Conservation (phyloP, 2,329 filamentous ascomycete species). For the Periconia macrospinosa region DNA sequence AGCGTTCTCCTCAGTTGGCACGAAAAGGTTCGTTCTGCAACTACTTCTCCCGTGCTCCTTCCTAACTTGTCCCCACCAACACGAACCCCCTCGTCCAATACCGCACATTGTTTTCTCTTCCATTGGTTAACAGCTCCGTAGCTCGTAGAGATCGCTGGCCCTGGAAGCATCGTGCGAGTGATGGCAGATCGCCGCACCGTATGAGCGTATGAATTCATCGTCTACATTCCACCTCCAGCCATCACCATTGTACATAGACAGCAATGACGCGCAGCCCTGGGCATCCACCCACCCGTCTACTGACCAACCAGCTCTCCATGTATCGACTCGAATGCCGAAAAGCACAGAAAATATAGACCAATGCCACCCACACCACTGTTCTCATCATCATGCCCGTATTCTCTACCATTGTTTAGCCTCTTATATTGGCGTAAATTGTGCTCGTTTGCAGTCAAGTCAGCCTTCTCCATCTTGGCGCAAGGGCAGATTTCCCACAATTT, state of each 20-base stretch:
- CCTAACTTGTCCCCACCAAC: conserved; percentile 3
- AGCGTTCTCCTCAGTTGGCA: conserved; percentile 98
- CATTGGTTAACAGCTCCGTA: conserved; percentile 25
- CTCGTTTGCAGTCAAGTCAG: background rate
- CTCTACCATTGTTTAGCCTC: background rate
- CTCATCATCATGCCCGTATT: background rate
- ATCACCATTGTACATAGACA: conserved; percentile 3
- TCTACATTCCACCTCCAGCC: conserved; percentile 5
- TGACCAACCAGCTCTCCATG: background rate
- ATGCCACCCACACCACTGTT: background rate
- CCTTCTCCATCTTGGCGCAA: no score
- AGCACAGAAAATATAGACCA: background rate
- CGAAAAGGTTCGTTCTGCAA: conserved; percentile 67
- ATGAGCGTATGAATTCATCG: conserved; percentile 49
- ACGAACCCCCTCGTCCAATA: background rate
- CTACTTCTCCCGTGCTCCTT: background rate
- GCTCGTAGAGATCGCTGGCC: conserved; percentile 88
- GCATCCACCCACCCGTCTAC: background rate
- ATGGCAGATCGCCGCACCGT: conserved; percentile 97
- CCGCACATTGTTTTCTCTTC: conserved; percentile 4
- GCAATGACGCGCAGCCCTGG: conserved; percentile 5
- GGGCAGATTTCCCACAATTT: no score
- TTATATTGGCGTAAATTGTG: background rate
- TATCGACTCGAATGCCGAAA: background rate
- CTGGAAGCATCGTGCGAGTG: conserved; percentile 84